A percentile compares a stretch with the other conserved stretches of the same genome.
phyloP scores from a whole-genome alignment of 352 stramenopile species.

The Phytophthora parvispora region DNA sequence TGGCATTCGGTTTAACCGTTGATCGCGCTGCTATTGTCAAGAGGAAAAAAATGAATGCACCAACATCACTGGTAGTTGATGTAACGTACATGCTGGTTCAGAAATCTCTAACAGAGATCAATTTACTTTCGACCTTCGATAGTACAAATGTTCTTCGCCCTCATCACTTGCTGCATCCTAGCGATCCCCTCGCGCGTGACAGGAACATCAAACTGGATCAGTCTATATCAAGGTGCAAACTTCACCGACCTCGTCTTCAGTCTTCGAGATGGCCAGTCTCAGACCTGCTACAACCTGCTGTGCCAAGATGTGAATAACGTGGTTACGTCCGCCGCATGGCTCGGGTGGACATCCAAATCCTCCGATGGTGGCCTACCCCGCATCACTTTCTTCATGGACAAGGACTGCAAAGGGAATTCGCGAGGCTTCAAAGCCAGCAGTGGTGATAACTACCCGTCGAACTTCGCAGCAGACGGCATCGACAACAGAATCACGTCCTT shows the following conservation, averaged over 20 bases:
- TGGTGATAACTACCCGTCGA: neutral
- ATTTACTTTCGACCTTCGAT: neutral
- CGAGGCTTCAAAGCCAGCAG: conserved; percentile 4
- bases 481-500: conserved; percentile 18
- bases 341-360: neutral
- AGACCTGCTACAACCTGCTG: conserved; percentile 17
- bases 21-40: too few relatives aligned
- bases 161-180: neutral
- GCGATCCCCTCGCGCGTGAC: neutral
- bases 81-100: neutral
- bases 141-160: neutral
- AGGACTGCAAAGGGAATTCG: conserved; percentile 6
- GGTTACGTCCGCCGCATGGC: neutral
- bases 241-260: conserved; percentile 3
- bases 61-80: neutral
- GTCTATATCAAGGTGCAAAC: conserved; percentile 1
- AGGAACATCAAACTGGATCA: conserved; percentile 3
- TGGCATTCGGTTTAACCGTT: too few relatives aligned
- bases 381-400: conserved; percentile 16
- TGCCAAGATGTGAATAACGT: conserved; percentile 11
- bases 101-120: neutral
- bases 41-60: neutral
- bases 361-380: neutral
- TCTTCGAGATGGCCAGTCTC: conserved; percentile 6
- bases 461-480: neutral